Base-by-base conservation (phyloP, 2,329 filamentous ascomycete genomes). In the Microcera coccophila region DNA sequence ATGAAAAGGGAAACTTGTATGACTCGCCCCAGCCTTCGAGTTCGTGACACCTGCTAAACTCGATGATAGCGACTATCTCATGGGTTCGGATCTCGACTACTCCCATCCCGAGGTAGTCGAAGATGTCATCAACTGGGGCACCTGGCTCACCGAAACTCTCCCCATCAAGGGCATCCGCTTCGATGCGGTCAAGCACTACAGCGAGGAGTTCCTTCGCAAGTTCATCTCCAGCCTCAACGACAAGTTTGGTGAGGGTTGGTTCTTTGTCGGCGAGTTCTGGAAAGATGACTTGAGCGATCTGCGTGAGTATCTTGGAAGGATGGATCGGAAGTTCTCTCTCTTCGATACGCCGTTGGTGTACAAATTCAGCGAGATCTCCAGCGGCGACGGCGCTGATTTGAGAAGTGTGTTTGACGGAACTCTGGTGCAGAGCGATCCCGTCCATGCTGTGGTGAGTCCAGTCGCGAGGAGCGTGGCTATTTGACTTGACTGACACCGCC, bases 111-210 rank as follows among this genome's bases (percentile, higher is more conserved):
- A 85, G 52, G 84, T 87, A 9, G 70, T 73, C 24, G 62, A 73
- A 4, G 85, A 88, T 50, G 74, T 87, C 4, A 68, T 82, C 41
- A 70, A 73, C 38, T 88, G 84, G 85, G 81, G 79, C 2, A 66
- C 74, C 4, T 89, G 85, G 85, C 71, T 89, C 43, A 73, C 76
- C 1, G 66, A 75, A 5, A 70, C 82, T 45, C 59, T 86, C 0
- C 75, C 76, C 0, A 66, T 88, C 10, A 72, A 75, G 47, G 84
- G 84, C 1, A 82, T 88, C 61, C 73, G 85, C 15, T 74, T 88
- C 38, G 85, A 89, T 60, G 85, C 84, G 11, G 79, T 82, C 21
- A 85, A 87, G 64, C 85, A 89, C 63, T 86, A 82, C 62, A 83
- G 78, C 20, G 75, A 77, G 45, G 69, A 72, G n/a, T 88, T 88